A percentile compares a stretch with the other conserved stretches of the same genome.
Evolutionary conservation across 257 asterid genomes (phyloP).

Genomic region (Plantago major): DNA sequence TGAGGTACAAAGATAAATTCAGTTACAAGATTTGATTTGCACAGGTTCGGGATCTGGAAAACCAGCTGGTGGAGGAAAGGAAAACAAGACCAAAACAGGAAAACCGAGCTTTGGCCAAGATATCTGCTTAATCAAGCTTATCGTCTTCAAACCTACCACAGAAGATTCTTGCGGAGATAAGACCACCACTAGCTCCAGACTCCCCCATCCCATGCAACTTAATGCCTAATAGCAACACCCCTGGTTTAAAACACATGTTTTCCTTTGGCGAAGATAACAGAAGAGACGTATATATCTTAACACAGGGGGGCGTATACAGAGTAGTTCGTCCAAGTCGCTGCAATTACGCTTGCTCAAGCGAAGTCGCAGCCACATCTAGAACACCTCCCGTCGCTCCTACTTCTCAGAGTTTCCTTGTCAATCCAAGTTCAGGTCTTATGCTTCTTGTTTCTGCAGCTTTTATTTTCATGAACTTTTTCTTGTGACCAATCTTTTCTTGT

Average conservation of each 20-base stretch:
- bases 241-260: slow-evolving; percentile 66
- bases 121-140: slow-evolving; percentile 37
- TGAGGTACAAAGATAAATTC: too few species aligned
- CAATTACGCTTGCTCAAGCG: slow-evolving; percentile 71
- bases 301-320: slow-evolving; percentile 75
- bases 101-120: slow-evolving; percentile 62
- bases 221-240: slow-evolving; percentile 60
- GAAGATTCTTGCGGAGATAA: slow-evolving; percentile 45
- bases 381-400: slow-evolving; percentile 36
- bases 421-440: slow-evolving; percentile 26
- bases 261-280: slow-evolving; percentile 82
- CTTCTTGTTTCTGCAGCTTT: slow-evolving; percentile 32
- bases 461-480: slow-evolving; percentile 30
- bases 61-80: slow-evolving; percentile 81
- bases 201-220: slow-evolving; percentile 70
- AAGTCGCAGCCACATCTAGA: slow-evolving; percentile 30
- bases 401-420: slow-evolving; percentile 30
- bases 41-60: slow-evolving; percentile 91
- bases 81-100: slow-evolving; percentile 73
- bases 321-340: slow-evolving; percentile 94
- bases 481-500: slow-evolving; percentile 19
- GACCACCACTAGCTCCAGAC: slow-evolving; percentile 81
- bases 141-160: slow-evolving; percentile 42
- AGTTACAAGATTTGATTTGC: too few species aligned
- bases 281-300: slow-evolving; percentile 55